A percentile compares a stretch with the other conserved stretches of the same genome.
Evolutionary conservation across 331 rosid genomes (phyloP).

Genomic region (Malus hybrid): DNA sequence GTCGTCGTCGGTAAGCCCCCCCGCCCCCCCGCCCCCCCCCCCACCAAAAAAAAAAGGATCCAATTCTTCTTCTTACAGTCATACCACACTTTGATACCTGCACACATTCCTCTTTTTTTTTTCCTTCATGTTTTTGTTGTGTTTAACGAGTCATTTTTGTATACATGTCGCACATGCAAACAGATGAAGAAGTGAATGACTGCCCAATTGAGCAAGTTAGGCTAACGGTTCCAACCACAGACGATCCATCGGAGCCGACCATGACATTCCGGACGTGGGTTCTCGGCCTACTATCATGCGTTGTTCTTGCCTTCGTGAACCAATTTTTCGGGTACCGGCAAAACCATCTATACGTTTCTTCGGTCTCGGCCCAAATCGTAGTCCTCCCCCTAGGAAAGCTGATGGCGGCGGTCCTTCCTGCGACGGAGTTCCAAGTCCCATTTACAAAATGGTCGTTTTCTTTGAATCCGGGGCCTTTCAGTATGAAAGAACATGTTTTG

Average conservation of each 20-base stretch:
- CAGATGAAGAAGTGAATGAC: constrained; percentile 22
- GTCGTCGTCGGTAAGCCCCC: background rate
- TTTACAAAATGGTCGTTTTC: constrained; percentile 22
- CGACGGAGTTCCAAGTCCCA: constrained; percentile 2
- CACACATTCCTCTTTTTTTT: background rate
- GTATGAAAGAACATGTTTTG: constrained; percentile 33
- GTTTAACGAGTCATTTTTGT: background rate
- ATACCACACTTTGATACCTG: background rate
- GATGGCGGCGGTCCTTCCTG: constrained; percentile 25
- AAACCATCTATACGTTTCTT: constrained; percentile 19
- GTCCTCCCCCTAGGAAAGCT: constrained; percentile 33
- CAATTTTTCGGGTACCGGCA: constrained; percentile 34
- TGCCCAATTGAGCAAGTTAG: constrained; percentile 34
- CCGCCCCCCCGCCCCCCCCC: too few relatives aligned
- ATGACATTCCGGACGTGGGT: constrained; percentile 37
- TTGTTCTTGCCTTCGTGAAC: constrained; percentile 27
- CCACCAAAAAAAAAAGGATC: too few relatives aligned
- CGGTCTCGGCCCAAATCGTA: constrained; percentile 30
- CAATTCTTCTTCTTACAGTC: too few relatives aligned
- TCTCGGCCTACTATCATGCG: constrained; percentile 23
- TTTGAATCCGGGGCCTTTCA: constrained; percentile 40
- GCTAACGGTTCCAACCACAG: constrained; percentile 33
- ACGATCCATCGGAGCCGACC: constrained; percentile 23
- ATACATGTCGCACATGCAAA: too few relatives aligned
- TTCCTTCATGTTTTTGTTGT: background rate